Evolutionary conservation across 176 grass and related monocot species (phyloP).

Genomic region (Musa itinerans): DNA sequence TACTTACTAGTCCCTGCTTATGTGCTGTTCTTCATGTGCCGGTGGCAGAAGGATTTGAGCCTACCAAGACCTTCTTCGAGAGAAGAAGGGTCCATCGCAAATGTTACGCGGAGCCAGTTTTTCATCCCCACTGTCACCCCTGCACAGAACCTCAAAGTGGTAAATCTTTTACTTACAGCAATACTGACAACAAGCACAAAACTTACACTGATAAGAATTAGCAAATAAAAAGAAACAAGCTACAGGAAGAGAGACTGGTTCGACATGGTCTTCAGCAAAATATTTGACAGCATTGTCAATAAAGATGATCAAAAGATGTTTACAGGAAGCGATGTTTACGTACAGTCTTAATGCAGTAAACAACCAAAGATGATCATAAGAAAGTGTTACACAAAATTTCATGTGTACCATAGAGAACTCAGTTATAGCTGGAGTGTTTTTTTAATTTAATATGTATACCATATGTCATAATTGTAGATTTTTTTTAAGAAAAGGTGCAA

Average conservation of each 20-base stretch:
- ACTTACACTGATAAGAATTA: neutral
- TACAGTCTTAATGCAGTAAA: neutral
- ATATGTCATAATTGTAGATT: neutral
- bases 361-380: neutral
- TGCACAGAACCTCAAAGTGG: conserved; percentile 11
- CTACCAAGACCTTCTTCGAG: conserved; percentile 49
- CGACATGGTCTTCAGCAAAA: neutral
- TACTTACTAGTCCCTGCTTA: neutral
- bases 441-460: neutral
- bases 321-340: neutral
- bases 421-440: neutral
- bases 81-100: conserved; percentile 35
- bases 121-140: conserved; percentile 56
- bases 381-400: neutral
- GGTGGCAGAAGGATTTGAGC: conserved; percentile 59
- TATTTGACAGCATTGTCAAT: neutral
- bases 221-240: neutral
- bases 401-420: too few relatives aligned
- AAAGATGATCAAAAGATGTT: too few relatives aligned
- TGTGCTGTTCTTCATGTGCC: conserved; percentile 30
- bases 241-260: neutral
- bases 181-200: neutral
- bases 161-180: too few relatives aligned
- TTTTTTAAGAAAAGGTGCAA: neutral
- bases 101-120: conserved; percentile 55